Evolutionary conservation across 2,329 filamentous ascomycete genomes (phyloP), one percentile per base, ranked within the genome.

Genomic region (Neurospora crassa): DNA sequence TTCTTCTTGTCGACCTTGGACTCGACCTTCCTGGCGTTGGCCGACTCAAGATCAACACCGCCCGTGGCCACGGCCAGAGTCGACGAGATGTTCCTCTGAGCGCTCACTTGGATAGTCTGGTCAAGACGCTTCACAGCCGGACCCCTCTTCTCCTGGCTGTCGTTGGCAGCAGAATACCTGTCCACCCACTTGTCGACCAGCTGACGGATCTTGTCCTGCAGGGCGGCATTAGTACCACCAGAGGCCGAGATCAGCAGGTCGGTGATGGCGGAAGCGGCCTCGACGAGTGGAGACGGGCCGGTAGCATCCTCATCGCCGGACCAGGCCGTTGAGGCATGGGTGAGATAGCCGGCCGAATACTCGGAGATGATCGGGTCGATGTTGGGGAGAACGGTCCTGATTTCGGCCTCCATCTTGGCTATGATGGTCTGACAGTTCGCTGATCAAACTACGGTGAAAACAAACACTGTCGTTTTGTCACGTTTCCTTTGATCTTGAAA

Each of bases 1-100:
- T 99, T 99, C 90, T 98, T 99, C 79, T 91, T 90, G 83, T 99
- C 96, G 73, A 99, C 96, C 80, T 95, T 93, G 77, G 95, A 98
- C 84, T 99, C 96, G 72, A 99, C 92, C 83, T 98, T 98, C 78
- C 95, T 89, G 47, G 89, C 87, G 79, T 96, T 97, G 79, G 94
- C 94, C 71, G 95, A 96, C 82, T 99, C 96, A 37, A 99, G 87
- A 79, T 99, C 96, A 47, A 99, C 93, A 72, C 87, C 90, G 70
- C 90, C 92, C 70, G 91, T 92, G 8, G 94, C 89, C 69, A 99
- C 89, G 29, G 94, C 95, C 75, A 99, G 83, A 2, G 96, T 99
- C 6, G 96, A 97, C 41, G 96, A 99, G 83, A 99, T 95, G 82
- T 97, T 97, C 75, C 93, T 89, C 83, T 97, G 93, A 37, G 94